Base-by-base conservation (phyloP, 2,329 filamentous ascomycete species). In the Coniella vitis region DNA sequence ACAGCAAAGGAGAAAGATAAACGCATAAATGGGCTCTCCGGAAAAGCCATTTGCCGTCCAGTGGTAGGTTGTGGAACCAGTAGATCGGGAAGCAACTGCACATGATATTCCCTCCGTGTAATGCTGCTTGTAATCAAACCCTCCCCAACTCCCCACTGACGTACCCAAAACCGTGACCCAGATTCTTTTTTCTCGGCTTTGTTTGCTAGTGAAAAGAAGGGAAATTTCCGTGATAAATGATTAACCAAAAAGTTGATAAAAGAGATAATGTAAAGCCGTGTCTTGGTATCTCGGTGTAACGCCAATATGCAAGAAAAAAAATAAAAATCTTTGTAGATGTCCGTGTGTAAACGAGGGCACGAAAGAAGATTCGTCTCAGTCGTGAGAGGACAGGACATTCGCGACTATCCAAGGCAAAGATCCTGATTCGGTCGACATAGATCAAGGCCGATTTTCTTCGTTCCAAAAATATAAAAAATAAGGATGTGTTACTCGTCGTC, bases 211-310 rank as follows among this genome's bases (percentile, higher is more conserved):
- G 8, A 17, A 21, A 42, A 42, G 5, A 34, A 46, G 48, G 22
- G 25, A 4, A 39, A 22, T 14, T 22, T 10, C 25, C 5, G 5
- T 5, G 25, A 29, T 29, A 29, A 29, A 29, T 29, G 25, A 29
- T 29, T 29, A 29, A 29, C 25, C 25, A 39, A 25, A 22, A 9
- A n/a, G n/a, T n/a, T 14, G 19, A 32, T n/a, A 29, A 40, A 4
- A 40, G n/a, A 29, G 4, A 38, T 42, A 50, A 32, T 29, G 59
- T 71, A 71, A 68, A 66, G 68, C 68, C n/a, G n/a, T n/a, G 54
- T 62, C 63, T 61, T 71, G 69, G 69, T 72, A 71, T 72, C 67
- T 68, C 60, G 52, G 66, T 61, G 60, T 61, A 64, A 68, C 63
- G 52, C 49, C 49, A 12, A 25, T 62, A 63, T 63, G 65, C 61